Evolutionary conservation across 2,329 filamentous ascomycete species (phyloP).

Genomic region (Penicillium thymicola): DNA sequence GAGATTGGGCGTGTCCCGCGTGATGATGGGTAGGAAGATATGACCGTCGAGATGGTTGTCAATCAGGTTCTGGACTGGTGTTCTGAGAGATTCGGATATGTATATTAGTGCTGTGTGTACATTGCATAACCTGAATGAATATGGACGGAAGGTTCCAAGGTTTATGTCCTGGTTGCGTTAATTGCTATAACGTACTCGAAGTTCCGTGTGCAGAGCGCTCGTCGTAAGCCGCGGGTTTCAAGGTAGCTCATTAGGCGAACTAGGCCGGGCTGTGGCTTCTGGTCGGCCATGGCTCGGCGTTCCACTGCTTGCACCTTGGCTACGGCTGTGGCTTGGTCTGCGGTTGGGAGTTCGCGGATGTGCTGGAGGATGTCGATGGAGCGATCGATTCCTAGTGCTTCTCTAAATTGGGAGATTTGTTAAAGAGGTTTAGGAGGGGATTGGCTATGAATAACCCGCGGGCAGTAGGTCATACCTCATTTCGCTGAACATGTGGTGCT

Average conservation of each 20-base stretch:
- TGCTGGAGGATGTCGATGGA: constrained; percentile 82
- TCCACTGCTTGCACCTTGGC: constrained; percentile 76
- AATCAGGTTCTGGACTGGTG: constrained; percentile 50
- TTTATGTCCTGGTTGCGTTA: background rate
- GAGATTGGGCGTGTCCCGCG: constrained; percentile 66
- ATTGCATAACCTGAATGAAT: background rate
- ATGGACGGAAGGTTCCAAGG: background rate
- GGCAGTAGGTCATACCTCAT: constrained; percentile 60
- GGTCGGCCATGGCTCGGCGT: constrained; percentile 71
- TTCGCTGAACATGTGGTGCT: constrained; percentile 91
- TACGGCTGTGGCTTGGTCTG: constrained; percentile 62
- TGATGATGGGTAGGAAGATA: constrained; percentile 74
- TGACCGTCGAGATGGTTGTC: constrained; percentile 67
- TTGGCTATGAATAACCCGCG: background rate
- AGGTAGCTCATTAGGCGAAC: constrained; percentile 77
- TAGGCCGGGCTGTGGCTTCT: constrained; percentile 79
- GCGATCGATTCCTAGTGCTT: constrained; percentile 68
- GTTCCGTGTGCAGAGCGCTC: constrained; percentile 91
- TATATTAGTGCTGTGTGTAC: background rate
- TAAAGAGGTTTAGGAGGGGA: background rate
- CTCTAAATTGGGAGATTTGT: constrained; percentile 21
- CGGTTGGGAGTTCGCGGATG: constrained; percentile 68
- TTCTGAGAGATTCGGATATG: constrained; percentile 20
- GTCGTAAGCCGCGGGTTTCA: constrained; percentile 61
- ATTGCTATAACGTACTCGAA: constrained; percentile 60